phyloP scores from a whole-genome alignment of 805 yeast species.

The Sugiyamaella valdiviana region DNA sequence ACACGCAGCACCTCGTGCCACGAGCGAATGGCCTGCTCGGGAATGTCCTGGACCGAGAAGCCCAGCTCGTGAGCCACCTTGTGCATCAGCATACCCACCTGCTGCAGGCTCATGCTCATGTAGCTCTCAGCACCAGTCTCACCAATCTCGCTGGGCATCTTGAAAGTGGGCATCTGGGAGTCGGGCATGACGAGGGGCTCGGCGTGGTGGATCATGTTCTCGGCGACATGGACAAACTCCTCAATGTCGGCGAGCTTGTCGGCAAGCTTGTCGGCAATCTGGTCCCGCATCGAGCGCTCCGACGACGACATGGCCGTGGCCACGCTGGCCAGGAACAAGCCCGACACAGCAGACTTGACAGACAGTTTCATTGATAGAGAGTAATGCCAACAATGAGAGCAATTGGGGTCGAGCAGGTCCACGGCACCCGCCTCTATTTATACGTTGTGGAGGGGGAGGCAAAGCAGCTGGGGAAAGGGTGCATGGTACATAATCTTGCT shows the following conservation, averaged over 20 bases:
- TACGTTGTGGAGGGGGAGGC: background rate
- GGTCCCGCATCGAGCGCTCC: background rate
- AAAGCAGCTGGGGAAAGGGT: background rate
- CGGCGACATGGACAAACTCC: background rate
- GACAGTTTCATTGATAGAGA: background rate
- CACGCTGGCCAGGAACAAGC: conserved; percentile 2
- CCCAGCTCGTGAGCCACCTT: conserved; percentile 13
- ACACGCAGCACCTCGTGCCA: conserved; percentile 28
- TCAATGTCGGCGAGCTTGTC: background rate
- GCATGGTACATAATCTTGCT: background rate
- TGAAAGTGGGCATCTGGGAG: conserved; percentile 6
- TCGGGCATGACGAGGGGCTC: background rate
- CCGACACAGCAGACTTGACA: background rate
- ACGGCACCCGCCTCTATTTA: conserved; percentile 7
- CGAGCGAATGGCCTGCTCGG: conserved; percentile 25
- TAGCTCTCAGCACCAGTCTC: conserved; percentile 5
- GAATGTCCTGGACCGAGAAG: conserved; percentile 23
- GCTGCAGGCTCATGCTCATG: conserved; percentile 1
- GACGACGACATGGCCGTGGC: conserved; percentile 4
- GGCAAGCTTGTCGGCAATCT: conserved; percentile 1
- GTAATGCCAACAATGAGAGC: background rate
- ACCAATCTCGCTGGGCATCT: conserved; percentile 11
- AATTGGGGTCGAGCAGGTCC: background rate
- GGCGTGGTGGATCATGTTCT: background rate
- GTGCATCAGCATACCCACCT: conserved; percentile 25